Evolutionary conservation across 805 yeast genomes (phyloP).

Genomic region (Starmerella potacharoeniae): DNA sequence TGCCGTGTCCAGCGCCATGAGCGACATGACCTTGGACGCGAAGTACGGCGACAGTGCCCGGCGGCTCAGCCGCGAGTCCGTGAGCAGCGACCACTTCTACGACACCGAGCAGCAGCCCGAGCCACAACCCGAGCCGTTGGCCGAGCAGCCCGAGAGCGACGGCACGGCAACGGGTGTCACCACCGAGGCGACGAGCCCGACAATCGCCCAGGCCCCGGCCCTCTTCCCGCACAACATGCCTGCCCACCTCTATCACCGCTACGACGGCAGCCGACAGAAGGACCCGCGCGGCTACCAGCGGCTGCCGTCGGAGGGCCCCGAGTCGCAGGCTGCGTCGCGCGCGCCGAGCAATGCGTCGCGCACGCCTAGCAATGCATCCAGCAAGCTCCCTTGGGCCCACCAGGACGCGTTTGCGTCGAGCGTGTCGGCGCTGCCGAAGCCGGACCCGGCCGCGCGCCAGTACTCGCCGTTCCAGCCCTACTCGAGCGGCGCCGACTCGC

Average conservation of each 20-base stretch:
- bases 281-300: not conserved
- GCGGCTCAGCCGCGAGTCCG: slow-evolving; percentile 4
- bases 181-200: not conserved
- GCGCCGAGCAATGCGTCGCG: not conserved
- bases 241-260: slow-evolving; percentile 2
- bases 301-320: slow-evolving; percentile 1
- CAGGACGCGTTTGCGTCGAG: not conserved
- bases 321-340: not conserved
- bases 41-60: slow-evolving; percentile 11
- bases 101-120: slow-evolving; percentile 6
- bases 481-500: not conserved
- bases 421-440: not conserved
- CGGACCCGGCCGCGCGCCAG: not conserved
- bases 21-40: not conserved
- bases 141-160: not conserved
- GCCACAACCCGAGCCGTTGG: too few relatives aligned
- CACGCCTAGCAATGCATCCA: not conserved
- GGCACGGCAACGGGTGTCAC: not conserved
- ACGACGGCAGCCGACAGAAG: not conserved
- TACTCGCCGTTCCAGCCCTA: not conserved
- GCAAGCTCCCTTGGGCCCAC: not conserved
- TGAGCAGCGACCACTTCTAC: slow-evolving; percentile 17
- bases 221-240: not conserved
- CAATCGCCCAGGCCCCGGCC: not conserved
- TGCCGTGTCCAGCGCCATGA: not conserved